These are phyloP conservation scores for Pythium pyrilobum DNA, from an alignment of 352 stramenopile genomes.

Conservation along the genomic window DNA sequence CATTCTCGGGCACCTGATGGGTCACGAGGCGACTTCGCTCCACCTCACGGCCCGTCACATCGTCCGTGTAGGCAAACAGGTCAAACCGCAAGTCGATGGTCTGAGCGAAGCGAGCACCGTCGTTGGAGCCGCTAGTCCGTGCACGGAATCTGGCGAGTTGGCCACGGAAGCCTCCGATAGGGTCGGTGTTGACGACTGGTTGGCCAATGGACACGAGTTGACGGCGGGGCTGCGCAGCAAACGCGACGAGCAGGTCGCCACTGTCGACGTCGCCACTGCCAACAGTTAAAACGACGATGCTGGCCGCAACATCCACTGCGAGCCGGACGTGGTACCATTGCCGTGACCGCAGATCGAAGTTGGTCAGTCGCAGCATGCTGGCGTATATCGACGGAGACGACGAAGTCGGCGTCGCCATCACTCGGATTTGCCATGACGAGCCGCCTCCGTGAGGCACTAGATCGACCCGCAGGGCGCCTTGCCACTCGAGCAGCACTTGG, in stretches of 20 bases:
- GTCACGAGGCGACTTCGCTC: no score
- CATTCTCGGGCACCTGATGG: no score
- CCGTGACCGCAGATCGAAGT: background rate
- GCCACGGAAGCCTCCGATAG: background rate
- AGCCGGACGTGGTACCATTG: slow-evolving; percentile 3
- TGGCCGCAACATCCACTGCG: background rate
- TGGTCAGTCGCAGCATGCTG: slow-evolving; percentile 13
- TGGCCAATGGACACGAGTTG: background rate
- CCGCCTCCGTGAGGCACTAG: background rate
- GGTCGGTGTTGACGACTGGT: background rate
- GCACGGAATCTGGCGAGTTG: background rate
- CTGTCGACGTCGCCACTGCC: background rate
- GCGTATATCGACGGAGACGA: background rate
- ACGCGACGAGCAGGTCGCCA: background rate
- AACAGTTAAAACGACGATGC: background rate
- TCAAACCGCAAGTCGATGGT: no score
- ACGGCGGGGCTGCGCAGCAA: no score
- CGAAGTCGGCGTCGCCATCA: background rate
- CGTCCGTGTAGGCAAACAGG: no score
- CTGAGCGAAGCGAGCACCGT: no score
- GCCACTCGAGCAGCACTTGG: slow-evolving; percentile 10
- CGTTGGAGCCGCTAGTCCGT: no score
- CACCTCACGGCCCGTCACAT: no score
- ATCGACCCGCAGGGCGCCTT: background rate
- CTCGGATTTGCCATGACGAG: slow-evolving; percentile 1